phyloP scores from a whole-genome alignment of 108 stramenopile species.

The Skeletonema marinoi region DNA sequence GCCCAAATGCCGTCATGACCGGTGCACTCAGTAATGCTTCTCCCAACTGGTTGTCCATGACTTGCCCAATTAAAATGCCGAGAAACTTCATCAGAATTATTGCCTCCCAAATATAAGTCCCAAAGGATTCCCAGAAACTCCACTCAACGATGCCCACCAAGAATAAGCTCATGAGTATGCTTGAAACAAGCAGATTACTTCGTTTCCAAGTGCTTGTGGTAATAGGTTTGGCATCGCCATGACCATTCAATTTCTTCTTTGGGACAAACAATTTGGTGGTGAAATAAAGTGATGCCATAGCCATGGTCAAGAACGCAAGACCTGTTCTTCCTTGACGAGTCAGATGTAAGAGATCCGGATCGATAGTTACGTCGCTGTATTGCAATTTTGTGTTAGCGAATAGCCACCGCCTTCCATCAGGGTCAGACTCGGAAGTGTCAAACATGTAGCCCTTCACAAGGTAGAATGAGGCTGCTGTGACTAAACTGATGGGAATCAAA shows the following conservation, averaged over 20 bases:
- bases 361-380: slow-evolving; percentile 58
- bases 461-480: slow-evolving; percentile 50
- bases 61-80: slow-evolving; percentile 51
- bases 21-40: slow-evolving; percentile 79
- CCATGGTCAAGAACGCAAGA: slow-evolving; percentile 68
- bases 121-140: slow-evolving; percentile 77
- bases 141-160: slow-evolving; percentile 73
- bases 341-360: slow-evolving; percentile 47
- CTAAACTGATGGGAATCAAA: slow-evolving; percentile 62
- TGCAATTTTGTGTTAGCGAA: slow-evolving; percentile 43
- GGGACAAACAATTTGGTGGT: slow-evolving; percentile 75
- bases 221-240: slow-evolving; percentile 38
- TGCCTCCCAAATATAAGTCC: slow-evolving; percentile 77
- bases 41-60: slow-evolving; percentile 68
- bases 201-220: slow-evolving; percentile 60
- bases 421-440: slow-evolving; percentile 23
- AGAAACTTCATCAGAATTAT: slow-evolving; percentile 73
- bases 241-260: slow-evolving; percentile 38
- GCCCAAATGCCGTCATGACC: slow-evolving; percentile 63
- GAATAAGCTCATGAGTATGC: slow-evolving; percentile 68
- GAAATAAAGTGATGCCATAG: slow-evolving; percentile 41
- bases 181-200: slow-evolving; percentile 67
- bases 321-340: slow-evolving; percentile 76
- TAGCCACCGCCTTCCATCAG: slow-evolving; percentile 27
- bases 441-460: slow-evolving; percentile 31